Evolutionary conservation across 176 grass and related monocot genomes (phyloP).

Genomic region (Zea luxurians): DNA sequence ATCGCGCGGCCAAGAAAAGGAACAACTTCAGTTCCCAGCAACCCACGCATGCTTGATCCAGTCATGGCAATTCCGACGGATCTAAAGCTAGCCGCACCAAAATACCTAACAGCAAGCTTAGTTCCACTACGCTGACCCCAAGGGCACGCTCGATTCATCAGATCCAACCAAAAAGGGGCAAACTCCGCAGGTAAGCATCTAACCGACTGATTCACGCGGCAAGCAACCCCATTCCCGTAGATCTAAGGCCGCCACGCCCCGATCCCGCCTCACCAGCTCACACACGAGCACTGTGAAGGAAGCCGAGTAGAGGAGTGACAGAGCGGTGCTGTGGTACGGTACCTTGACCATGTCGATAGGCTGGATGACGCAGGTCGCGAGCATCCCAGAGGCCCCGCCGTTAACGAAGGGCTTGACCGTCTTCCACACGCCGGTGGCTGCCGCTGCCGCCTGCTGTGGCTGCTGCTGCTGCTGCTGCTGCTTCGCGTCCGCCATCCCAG

Average conservation of each 20-base stretch:
- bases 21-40: background rate
- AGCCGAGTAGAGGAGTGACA: background rate
- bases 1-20: background rate
- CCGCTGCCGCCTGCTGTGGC: slow-evolving; percentile 28
- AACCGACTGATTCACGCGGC: background rate
- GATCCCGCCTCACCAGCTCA: background rate
- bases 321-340: background rate
- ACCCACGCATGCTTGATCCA: background rate
- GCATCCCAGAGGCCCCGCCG: slow-evolving; percentile 90
- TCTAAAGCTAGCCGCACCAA: slow-evolving; percentile 9
- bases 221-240: background rate
- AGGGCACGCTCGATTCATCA: background rate
- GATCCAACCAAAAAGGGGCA: slow-evolving; percentile 17
- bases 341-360: slow-evolving; percentile 99
- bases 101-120: background rate
- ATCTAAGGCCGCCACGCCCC: slow-evolving; percentile 2
- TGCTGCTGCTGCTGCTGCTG: background rate
- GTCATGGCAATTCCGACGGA: background rate
- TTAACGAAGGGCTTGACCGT: slow-evolving; percentile 94
- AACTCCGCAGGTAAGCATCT: background rate
- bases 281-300: background rate
- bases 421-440: slow-evolving; percentile 64
- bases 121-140: background rate
- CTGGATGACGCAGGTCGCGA: slow-evolving; percentile 97
- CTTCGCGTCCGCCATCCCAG: slow-evolving; percentile 70